Base-by-base conservation (phyloP, 116 monocot species). In the Cymodocea nodosa region DNA sequence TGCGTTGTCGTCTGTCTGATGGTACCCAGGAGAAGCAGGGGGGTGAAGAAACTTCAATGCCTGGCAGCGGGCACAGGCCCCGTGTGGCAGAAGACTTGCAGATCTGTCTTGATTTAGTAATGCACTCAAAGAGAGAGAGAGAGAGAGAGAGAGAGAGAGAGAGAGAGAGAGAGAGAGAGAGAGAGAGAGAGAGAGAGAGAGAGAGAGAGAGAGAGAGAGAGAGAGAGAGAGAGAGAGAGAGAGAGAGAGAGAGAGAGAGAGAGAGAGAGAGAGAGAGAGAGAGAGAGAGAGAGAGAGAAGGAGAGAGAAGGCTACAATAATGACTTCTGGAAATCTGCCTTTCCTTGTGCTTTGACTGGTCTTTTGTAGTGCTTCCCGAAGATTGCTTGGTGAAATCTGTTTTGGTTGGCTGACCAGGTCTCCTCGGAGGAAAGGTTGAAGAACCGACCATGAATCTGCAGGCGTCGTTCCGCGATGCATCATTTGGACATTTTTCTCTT, bases 401-500 rank as follows among this genome's bases (percentile, higher is more conserved):
- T 22, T 19, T n/a, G 56, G 56, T 22, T 22, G 56, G 20, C 7
- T 4, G n/a, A 57, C 4, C 8, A 13, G 24, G 57, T 11, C 3
- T n/a, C n/a, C n/a, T 22, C 56, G 23, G 24, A 57, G 23, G 20
- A 3, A 23, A 8, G 57, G 6, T 57, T n/a, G 56, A 56, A 56
- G 24, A 57, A 57, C 57, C 24, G 57, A 57, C 57, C 57, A 23
- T 4, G 57, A 57, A 57, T 23, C 10, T 57, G 19, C 57, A 57
- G 23, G 11, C 14, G 13, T 57, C 13, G 4, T 25, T 57, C 14
- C 24, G 57, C 57, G 57, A 22, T 57, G 57, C 57, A 56, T 11
- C 20, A 56, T 0, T 23, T 56, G 6, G 56, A 8, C 23, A 23
- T n/a, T 37, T 23, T n/a, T 56, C 56, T 3, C 11, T 56, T 56